Conservation (phyloP, 352 stramenopile genomes). For the Globisporangium emineosum region DNA sequence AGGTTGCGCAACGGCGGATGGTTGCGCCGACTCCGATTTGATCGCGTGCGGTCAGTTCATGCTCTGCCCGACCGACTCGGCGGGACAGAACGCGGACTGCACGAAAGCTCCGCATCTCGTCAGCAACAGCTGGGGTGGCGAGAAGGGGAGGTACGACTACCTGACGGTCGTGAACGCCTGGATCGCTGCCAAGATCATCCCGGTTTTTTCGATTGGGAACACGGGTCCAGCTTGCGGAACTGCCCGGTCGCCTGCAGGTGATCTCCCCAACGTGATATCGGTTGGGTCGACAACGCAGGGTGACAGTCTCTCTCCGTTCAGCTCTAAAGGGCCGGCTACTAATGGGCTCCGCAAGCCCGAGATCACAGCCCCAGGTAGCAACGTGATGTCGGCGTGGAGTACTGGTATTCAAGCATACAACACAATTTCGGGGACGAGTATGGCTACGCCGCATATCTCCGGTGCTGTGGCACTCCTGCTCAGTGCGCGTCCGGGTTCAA, state of each 20-base stretch:
- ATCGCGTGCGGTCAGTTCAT: constrained; percentile 28
- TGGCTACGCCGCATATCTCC: too few relatives aligned
- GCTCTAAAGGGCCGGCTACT: not conserved
- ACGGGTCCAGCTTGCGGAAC: not conserved
- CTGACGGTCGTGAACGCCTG: too few relatives aligned
- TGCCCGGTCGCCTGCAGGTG: not conserved
- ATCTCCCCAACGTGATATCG: not conserved
- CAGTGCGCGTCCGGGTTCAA: not conserved
- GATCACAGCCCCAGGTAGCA: not conserved
- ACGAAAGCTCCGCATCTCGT: constrained; percentile 22
- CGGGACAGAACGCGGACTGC: constrained; percentile 19
- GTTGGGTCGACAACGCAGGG: not conserved
- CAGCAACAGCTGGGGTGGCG: constrained; percentile 26
- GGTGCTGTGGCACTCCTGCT: too few relatives aligned
- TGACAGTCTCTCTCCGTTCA: too few relatives aligned
- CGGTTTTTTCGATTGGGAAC: not conserved
- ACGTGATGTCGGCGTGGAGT: too few relatives aligned
- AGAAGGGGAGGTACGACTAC: too few relatives aligned
- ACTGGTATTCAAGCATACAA: too few relatives aligned
- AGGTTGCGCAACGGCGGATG: not conserved
- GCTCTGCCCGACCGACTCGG: constrained; percentile 22
- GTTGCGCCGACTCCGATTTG: constrained; percentile 8
- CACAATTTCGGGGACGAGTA: too few relatives aligned
- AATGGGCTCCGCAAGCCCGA: not conserved
- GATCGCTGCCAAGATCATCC: constrained; percentile 1